Evolutionary conservation across 805 yeast genomes (phyloP).

Genomic region (Tetrapisispora nanseiensis): DNA sequence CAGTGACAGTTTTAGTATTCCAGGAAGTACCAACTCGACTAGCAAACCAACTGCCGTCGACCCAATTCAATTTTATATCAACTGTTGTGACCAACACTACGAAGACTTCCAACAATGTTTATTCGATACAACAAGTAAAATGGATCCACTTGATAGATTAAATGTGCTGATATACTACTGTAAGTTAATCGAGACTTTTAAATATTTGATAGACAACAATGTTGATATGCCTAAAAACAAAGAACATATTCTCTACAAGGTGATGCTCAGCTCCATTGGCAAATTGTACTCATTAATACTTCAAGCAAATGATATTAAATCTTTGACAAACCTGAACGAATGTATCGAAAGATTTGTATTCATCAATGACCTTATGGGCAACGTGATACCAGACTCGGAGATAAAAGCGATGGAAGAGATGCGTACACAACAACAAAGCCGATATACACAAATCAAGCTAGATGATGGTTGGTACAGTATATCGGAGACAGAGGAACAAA

Average conservation of each 20-base stretch:
- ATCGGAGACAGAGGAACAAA: neutral
- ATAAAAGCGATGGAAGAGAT: neutral
- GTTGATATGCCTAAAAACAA: slow-evolving; percentile 1
- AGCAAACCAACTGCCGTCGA: slow-evolving; percentile 5
- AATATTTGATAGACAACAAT: neutral
- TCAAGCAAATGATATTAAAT: slow-evolving; percentile 15
- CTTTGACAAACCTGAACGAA: slow-evolving; percentile 12
- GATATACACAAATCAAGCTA: too few relatives aligned
- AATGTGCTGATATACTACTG: slow-evolving; percentile 12
- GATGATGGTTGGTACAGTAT: neutral
- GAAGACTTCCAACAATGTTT: slow-evolving; percentile 30
- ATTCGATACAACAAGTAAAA: slow-evolving; percentile 23
- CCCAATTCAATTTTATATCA: slow-evolving; percentile 24
- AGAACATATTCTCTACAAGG: slow-evolving; percentile 10
- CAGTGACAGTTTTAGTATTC: slow-evolving; percentile 7
- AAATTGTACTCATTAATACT: slow-evolving; percentile 15
- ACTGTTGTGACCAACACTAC: slow-evolving; percentile 21
- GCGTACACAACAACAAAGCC: neutral
- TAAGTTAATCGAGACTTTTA: neutral
- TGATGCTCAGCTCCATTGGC: slow-evolving; percentile 19
- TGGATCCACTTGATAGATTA: slow-evolving; percentile 25
- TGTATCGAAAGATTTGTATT: slow-evolving; percentile 11
- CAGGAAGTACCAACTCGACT: slow-evolving; percentile 28
- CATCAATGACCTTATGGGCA: neutral
- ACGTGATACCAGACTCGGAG: neutral